phyloP scores from a whole-genome alignment of 352 stramenopile genomes.

The Phytophthora pluvialis region DNA sequence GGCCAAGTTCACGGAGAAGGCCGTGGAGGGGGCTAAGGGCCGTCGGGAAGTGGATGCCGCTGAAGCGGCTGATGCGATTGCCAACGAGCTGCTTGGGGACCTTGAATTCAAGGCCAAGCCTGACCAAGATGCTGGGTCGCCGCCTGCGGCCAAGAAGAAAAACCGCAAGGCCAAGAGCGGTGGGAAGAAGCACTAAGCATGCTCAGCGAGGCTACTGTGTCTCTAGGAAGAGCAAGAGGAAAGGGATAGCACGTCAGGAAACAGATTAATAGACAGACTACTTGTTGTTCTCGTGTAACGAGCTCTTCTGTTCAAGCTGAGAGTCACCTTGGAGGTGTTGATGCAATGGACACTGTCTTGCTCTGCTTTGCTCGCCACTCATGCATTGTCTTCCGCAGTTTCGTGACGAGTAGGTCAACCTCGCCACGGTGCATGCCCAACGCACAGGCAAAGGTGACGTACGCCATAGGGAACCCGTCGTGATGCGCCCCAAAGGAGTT shows the following conservation, averaged over 20 bases:
- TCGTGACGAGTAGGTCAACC: constrained; percentile 92
- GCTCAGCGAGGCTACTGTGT: neutral
- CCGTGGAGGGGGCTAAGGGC: constrained; percentile 87
- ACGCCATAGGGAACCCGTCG: constrained; percentile 89
- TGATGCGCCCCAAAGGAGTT: constrained; percentile 93
- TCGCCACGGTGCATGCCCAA: constrained; percentile 94
- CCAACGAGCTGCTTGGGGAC: constrained; percentile 77
- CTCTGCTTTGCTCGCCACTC: constrained; percentile 78
- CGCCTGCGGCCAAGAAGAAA: constrained; percentile 61
- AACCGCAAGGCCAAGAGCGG: constrained; percentile 66
- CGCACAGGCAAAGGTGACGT: constrained; percentile 97
- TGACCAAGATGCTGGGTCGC: constrained; percentile 36
- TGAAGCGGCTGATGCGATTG: constrained; percentile 76
- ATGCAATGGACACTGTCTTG: neutral
- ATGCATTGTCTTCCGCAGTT: constrained; percentile 92
- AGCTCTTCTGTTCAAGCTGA: constrained; percentile 7
- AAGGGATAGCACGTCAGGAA: constrained; percentile 32
- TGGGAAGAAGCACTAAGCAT: constrained; percentile 74
- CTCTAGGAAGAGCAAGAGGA: constrained; percentile 10
- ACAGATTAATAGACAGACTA: constrained; percentile 40
- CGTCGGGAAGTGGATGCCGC: constrained; percentile 80
- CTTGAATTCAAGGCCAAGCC: constrained; percentile 67
- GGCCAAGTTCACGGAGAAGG: constrained; percentile 86
- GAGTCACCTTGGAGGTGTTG: constrained; percentile 1
- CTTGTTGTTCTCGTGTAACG: constrained; percentile 11